Conservation (phyloP, 1,284 basidiomycete species). For the Cutaneotrichosporon sp. region DNA sequence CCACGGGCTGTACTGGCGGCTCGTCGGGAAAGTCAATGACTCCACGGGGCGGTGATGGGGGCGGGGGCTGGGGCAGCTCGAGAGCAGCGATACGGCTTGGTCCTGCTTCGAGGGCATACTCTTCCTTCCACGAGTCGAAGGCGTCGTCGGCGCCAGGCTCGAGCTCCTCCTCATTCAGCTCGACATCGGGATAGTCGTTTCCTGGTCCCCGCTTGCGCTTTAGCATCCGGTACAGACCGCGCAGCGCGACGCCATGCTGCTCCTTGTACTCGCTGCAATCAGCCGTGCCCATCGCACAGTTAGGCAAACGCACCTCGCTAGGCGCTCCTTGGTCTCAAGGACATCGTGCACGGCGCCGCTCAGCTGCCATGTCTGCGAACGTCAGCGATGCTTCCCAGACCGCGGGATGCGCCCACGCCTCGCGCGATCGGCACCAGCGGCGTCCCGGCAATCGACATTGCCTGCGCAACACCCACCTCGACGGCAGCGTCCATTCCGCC, state of each 20-base stretch:
- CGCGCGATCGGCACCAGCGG: neutral
- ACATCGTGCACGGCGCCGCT: slow-evolving; percentile 30
- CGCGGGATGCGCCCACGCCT: neutral
- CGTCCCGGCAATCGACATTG: neutral
- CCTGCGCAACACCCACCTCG: slow-evolving; percentile 18
- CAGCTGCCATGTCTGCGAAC: slow-evolving; percentile 20
- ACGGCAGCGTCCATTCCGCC: slow-evolving; percentile 23
- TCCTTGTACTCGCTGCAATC: slow-evolving; percentile 21
- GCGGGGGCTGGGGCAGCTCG: slow-evolving; percentile 28
- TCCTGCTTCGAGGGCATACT: slow-evolving; percentile 31
- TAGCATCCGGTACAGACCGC: slow-evolving; percentile 30
- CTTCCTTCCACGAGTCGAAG: slow-evolving; percentile 30
- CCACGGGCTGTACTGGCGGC: slow-evolving; percentile 2
- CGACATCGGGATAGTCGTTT: slow-evolving; percentile 25
- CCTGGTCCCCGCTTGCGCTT: slow-evolving; percentile 20
- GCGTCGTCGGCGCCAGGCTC: slow-evolving; percentile 18
- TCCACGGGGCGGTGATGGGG: slow-evolving; percentile 28
- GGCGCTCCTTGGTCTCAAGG: slow-evolving; percentile 20
- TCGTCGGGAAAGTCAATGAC: slow-evolving; percentile 39
- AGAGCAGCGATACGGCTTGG: slow-evolving; percentile 26
- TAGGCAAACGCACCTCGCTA: slow-evolving; percentile 19
- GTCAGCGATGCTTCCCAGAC: neutral
- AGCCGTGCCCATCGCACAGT: neutral
- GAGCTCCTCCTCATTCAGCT: slow-evolving; percentile 13
- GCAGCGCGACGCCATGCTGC: slow-evolving; percentile 29